Evolutionary conservation across 179 eudicot genomes (phyloP).

Genomic region (Amaranthus tricolor): DNA sequence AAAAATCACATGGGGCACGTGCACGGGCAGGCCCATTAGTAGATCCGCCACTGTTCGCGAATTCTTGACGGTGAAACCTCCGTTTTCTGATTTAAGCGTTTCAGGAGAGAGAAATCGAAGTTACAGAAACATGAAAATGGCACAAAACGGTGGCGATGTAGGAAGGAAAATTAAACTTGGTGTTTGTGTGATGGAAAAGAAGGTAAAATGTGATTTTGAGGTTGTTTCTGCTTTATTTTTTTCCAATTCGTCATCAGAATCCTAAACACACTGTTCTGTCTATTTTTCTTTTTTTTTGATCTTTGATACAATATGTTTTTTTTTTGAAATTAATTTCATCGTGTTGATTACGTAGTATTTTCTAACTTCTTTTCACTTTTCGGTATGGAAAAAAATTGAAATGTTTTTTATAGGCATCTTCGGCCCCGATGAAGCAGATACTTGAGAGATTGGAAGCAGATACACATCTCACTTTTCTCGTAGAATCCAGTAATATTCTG

Average conservation of each 20-base stretch:
- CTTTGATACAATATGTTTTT: neutral
- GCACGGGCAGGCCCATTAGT: too few relatives aligned
- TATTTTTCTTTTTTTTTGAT: neutral
- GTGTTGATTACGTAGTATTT: neutral
- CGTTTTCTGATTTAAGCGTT: conserved; percentile 1
- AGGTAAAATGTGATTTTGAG: conserved; percentile 99
- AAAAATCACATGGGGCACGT: too few relatives aligned
- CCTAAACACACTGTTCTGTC: neutral
- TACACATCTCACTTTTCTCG: conserved; percentile 25
- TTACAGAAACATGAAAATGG: conserved; percentile 23
- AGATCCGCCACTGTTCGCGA: too few relatives aligned
- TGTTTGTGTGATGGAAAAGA: conserved; percentile 98
- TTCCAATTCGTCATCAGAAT: neutral
- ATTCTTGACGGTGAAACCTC: conserved; percentile 20
- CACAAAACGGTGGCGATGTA: conserved; percentile 13
- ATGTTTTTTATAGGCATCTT: conserved; percentile 49
- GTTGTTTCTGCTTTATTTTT: conserved; percentile 49
- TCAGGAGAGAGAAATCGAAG: conserved; percentile 16
- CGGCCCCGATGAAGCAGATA: conserved; percentile 91
- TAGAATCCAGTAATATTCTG: conserved; percentile 21
- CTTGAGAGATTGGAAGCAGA: conserved; percentile 80
- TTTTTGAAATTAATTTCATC: neutral
- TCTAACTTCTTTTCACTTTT: conserved; percentile 7
- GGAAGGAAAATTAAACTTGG: conserved; percentile 61
- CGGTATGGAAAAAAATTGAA: conserved; percentile 7